Conservation (phyloP, 2,329 filamentous ascomycete species). For the Colletotrichum sojae region DNA sequence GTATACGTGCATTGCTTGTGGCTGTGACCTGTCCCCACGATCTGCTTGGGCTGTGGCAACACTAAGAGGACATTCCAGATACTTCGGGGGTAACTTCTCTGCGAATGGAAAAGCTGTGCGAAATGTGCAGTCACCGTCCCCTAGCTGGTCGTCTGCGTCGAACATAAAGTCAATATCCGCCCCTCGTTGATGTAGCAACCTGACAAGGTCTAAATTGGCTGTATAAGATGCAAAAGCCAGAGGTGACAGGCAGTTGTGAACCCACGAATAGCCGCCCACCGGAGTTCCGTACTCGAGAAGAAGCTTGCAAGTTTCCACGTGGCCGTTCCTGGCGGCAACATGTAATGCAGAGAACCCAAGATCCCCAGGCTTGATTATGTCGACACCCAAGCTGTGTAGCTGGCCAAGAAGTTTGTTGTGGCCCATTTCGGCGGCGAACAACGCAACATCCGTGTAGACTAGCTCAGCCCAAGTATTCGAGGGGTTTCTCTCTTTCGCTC, state of each 20-base stretch:
- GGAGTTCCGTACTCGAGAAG: not conserved
- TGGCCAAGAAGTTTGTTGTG: not conserved
- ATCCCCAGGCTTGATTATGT: not conserved
- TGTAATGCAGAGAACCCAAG: conserved; percentile 5
- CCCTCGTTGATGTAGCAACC: not conserved
- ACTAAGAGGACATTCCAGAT: too few relatives aligned
- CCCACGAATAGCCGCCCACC: not conserved
- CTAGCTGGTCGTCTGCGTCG: too few relatives aligned
- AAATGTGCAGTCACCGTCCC: too few relatives aligned
- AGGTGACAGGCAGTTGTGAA: not conserved
- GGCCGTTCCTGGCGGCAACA: not conserved
- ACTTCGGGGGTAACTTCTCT: too few relatives aligned
- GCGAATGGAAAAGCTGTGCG: too few relatives aligned
- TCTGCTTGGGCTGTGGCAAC: too few relatives aligned
- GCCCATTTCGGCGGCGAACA: not conserved
- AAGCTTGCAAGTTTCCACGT: not conserved
- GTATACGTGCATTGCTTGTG: too few relatives aligned
- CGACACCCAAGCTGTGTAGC: not conserved
- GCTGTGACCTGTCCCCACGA: too few relatives aligned
- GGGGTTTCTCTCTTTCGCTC: not conserved
- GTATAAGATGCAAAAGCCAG: not conserved
- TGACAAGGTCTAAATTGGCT: not conserved
- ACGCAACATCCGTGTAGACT: not conserved
- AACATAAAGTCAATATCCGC: not conserved
- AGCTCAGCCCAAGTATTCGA: not conserved